Evolutionary conservation across 1,284 basidiomycete genomes (phyloP).

Genomic region (Puccinia novopanici): DNA sequence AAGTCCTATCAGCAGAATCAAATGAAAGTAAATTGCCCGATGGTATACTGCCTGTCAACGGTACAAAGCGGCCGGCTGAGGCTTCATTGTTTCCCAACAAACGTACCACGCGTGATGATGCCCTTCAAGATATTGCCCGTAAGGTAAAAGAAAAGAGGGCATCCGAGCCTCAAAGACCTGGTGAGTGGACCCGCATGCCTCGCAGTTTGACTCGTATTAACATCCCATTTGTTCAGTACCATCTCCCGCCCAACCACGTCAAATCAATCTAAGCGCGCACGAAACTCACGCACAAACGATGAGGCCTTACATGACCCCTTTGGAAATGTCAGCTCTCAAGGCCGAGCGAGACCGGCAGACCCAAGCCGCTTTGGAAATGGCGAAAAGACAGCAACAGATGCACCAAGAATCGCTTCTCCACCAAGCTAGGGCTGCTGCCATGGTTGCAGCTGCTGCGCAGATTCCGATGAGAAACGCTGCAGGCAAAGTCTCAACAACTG

Average conservation of each 20-base stretch:
- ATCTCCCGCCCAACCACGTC: conserved; percentile 29
- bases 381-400: conserved; percentile 46
- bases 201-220: neutral
- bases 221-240: neutral
- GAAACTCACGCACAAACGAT: conserved; percentile 48
- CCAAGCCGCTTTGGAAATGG: conserved; percentile 46
- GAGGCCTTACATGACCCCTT: conserved; percentile 47
- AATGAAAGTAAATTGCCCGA: neutral
- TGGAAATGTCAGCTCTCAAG: conserved; percentile 48
- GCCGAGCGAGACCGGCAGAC: conserved; percentile 43
- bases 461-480: conserved; percentile 15
- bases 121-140: conserved; percentile 29
- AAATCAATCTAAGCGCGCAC: conserved; percentile 34
- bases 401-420: conserved; percentile 46
- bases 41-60: neutral
- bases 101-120: conserved; percentile 34
- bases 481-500: neutral
- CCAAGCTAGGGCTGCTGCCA: conserved; percentile 43
- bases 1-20: conserved; percentile 11
- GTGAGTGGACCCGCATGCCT: conserved; percentile 2
- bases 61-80: conserved; percentile 12
- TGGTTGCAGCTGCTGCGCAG: conserved; percentile 43
- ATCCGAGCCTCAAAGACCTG: conserved; percentile 8
- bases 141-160: conserved; percentile 36
- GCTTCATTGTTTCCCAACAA: conserved; percentile 34